Evolutionary conservation across 225 moss, liverwort and hornwort genomes (phyloP), one percentile per base, ranked within the genome.

Genomic region (Physcomitrium patens): DNA sequence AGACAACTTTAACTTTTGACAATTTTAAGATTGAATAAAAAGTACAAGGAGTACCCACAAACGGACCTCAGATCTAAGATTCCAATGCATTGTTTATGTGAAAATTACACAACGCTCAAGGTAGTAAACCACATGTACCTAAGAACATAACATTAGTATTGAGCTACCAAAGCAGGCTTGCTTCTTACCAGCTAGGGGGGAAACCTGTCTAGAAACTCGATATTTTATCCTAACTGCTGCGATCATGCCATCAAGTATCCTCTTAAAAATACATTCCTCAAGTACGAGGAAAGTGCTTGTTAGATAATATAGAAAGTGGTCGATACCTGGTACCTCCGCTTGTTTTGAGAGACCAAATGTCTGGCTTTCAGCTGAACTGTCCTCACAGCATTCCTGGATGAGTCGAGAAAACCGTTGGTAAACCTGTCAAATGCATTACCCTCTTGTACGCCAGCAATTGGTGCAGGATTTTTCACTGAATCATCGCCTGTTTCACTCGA

Each of bases 311-410:
- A 75, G 15, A 51, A 74, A 50, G 37, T 50, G 41, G 31, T 6
- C 49, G 50, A 49, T 91, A 97, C 97, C 99, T 99, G 99, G 54
- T 99, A 99, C 79, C 99, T 91, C 78, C 99, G 91, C 88, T 99
- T 99, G 89, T 99, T 99, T 75, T 99, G 99, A 37, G 99, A 99
- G 14, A 99, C 99, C 79, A 99, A 86, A 70, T 99, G 92, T 65
- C 99, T 81, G 20, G 99, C 99, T 83, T 91, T 95, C 44, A 93
- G 85, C 78, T 99, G 99, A 2, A 99, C 99, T 20, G 83, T 85
- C 79, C 93, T 92, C 55, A 99, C 99, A 50, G 99, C 99, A 76
- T 92, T 95, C 73, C 90, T 83, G 20, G 95, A 95, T 10, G 90
- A 86, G 80, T 82, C 93, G 17, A 99, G 77, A 43, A 99, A 88